A percentile compares a stretch with the other conserved stretches of the same genome.
phyloP scores from a whole-genome alignment of 179 eudicot genomes.

The Spinacia oleracea region DNA sequence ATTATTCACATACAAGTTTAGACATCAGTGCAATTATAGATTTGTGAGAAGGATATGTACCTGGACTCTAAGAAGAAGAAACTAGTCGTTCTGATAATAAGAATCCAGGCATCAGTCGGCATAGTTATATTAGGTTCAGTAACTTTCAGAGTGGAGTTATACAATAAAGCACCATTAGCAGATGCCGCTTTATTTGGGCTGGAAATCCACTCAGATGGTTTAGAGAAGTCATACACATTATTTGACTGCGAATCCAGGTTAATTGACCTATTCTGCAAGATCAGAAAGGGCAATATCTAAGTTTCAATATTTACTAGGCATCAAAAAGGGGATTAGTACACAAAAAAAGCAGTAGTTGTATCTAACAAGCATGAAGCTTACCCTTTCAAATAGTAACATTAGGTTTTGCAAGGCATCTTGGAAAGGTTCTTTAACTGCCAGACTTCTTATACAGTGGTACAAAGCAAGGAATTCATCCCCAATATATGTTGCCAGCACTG shows the following conservation, averaged over 20 bases:
- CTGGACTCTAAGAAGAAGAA: conserved; percentile 69
- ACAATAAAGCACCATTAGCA: conserved; percentile 25
- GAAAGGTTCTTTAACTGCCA: conserved; percentile 89
- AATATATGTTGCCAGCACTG: conserved; percentile 73
- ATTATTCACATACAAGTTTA: neutral
- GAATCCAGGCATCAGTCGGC: conserved; percentile 56
- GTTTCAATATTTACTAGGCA: neutral
- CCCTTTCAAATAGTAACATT: conserved; percentile 76
- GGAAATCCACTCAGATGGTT: conserved; percentile 56
- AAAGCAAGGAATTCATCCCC: conserved; percentile 84
- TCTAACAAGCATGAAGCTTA: conserved; percentile 30
- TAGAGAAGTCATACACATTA: conserved; percentile 46
- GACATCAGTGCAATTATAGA: neutral
- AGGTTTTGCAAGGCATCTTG: conserved; percentile 87
- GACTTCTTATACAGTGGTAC: conserved; percentile 85
- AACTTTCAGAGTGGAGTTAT: conserved; percentile 24
- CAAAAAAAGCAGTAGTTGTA: neutral
- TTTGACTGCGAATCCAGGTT: conserved; percentile 44
- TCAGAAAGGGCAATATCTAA: conserved; percentile 23
- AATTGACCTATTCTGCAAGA: conserved; percentile 78
- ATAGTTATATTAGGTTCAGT: conserved; percentile 28
- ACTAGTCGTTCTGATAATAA: conserved; percentile 69
- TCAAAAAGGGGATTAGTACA: neutral
- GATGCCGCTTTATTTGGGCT: conserved; percentile 16
- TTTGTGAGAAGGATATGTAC: conserved; percentile 35